Evolutionary conservation across 1,284 basidiomycete genomes (phyloP).

Genomic region (Polyporus tsugae): DNA sequence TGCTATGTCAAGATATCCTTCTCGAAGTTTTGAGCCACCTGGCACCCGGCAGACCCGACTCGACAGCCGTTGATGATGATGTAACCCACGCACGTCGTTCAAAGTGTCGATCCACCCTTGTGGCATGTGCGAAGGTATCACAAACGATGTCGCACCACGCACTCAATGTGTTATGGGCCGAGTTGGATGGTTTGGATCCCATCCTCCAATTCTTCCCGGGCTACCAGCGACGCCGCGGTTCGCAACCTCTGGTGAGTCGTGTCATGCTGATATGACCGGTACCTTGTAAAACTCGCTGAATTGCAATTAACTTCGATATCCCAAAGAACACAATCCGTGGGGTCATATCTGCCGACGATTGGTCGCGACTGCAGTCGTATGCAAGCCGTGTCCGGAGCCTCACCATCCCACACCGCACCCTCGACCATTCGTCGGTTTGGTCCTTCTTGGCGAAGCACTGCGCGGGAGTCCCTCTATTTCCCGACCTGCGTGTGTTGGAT

Average conservation of each 20-base stretch:
- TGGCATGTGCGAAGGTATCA: neutral
- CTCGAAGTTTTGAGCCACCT: constrained; percentile 2
- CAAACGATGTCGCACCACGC: neutral
- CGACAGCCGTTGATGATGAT: neutral
- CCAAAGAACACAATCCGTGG: neutral
- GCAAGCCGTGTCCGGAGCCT: neutral
- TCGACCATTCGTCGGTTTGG: neutral
- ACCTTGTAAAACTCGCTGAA: too few species aligned
- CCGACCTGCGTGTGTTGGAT: neutral
- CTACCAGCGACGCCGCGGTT: neutral
- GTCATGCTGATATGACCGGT: too few species aligned
- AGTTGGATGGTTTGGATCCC: neutral
- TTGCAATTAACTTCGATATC: neutral
- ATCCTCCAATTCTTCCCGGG: neutral
- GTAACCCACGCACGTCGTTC: neutral
- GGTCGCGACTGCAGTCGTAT: neutral
- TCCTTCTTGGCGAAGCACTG: neutral
- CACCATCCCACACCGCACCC: neutral
- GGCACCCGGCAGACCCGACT: neutral
- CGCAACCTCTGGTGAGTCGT: neutral
- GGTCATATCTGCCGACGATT: neutral
- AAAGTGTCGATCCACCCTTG: neutral
- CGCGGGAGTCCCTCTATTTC: neutral
- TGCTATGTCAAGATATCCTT: neutral
- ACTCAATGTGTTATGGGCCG: neutral